A percentile compares a stretch with the other conserved stretches of the same genome.
phyloP scores from a whole-genome alignment of 345 rosid species.

The Hevea brasiliensis region DNA sequence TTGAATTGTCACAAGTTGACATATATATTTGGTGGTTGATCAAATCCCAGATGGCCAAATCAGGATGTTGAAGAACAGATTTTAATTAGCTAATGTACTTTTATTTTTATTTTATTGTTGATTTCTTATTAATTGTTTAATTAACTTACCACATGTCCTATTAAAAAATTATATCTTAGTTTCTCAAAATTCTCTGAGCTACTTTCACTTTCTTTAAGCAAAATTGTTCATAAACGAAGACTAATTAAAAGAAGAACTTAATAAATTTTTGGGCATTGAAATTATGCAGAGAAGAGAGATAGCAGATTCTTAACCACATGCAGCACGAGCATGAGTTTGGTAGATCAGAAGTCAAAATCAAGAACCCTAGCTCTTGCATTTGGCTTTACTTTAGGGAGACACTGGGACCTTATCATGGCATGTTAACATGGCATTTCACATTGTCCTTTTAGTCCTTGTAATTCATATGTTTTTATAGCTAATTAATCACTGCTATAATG shows the following conservation, averaged over 20 bases:
- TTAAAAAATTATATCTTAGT: too few relatives aligned
- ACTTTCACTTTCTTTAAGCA: too few relatives aligned
- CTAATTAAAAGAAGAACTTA: too few relatives aligned
- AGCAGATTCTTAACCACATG: not conserved
- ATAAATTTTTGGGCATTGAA: too few relatives aligned
- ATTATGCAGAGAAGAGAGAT: not conserved
- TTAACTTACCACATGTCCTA: too few relatives aligned
- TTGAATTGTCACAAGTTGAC: too few relatives aligned
- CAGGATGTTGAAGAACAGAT: too few relatives aligned
- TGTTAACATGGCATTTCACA: not conserved
- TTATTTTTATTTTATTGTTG: not conserved
- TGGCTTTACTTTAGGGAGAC: constrained; percentile 8
- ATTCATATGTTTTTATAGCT: not conserved
- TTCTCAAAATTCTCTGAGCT: too few relatives aligned
- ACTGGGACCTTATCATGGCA: not conserved
- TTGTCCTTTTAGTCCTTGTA: not conserved
- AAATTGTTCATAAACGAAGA: too few relatives aligned
- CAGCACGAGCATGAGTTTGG: not conserved
- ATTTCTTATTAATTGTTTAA: too few relatives aligned
- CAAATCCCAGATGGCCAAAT: too few relatives aligned
- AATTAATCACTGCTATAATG: not conserved
- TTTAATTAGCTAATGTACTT: not conserved
- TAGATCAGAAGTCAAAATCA: constrained; percentile 1
- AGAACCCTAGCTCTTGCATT: not conserved
- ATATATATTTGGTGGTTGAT: too few relatives aligned